These are phyloP conservation scores for Pythium apleroticum DNA, from an alignment of 352 stramenopile genomes.

Conservation along the genomic window DNA sequence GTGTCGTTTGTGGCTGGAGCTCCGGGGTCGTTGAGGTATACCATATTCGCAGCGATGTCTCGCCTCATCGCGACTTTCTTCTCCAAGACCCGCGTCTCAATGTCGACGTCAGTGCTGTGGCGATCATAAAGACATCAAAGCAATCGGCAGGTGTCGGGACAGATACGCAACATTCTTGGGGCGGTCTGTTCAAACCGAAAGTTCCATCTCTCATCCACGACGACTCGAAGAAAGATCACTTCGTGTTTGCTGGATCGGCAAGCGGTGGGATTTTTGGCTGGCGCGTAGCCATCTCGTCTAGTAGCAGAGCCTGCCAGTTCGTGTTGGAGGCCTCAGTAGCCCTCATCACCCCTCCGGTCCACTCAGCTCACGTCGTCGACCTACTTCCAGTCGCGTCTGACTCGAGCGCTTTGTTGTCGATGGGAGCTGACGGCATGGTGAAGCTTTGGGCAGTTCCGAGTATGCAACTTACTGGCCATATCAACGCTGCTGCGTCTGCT, in stretches of 20 bases:
- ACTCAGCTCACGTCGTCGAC: constrained; percentile 49
- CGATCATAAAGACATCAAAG: constrained; percentile 19
- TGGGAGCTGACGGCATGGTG: constrained; percentile 55
- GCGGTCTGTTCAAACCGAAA: constrained; percentile 14
- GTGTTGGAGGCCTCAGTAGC: constrained; percentile 17
- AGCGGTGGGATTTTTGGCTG: constrained; percentile 22
- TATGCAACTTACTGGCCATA: constrained; percentile 37
- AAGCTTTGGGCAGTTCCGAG: constrained; percentile 56
- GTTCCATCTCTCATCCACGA: too few species aligned
- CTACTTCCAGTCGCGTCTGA: constrained; percentile 1
- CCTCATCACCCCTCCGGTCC: constrained; percentile 25
- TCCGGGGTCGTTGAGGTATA: constrained; percentile 50
- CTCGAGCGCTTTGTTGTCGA: constrained; percentile 28
- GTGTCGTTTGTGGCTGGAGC: constrained; percentile 52
- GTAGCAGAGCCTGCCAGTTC: not conserved
- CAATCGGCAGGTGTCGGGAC: not conserved
- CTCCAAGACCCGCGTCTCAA: constrained; percentile 50
- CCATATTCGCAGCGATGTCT: constrained; percentile 12
- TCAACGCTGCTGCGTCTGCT: constrained; percentile 34
- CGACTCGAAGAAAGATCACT: not conserved
- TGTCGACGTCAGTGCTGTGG: constrained; percentile 35
- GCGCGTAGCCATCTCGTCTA: not conserved
- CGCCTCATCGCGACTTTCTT: constrained; percentile 26
- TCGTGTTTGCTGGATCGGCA: constrained; percentile 18
- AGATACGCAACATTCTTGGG: constrained; percentile 6